phyloP scores from a whole-genome alignment of 306 rosid genomes.

The Pachyrhizus erosus region DNA sequence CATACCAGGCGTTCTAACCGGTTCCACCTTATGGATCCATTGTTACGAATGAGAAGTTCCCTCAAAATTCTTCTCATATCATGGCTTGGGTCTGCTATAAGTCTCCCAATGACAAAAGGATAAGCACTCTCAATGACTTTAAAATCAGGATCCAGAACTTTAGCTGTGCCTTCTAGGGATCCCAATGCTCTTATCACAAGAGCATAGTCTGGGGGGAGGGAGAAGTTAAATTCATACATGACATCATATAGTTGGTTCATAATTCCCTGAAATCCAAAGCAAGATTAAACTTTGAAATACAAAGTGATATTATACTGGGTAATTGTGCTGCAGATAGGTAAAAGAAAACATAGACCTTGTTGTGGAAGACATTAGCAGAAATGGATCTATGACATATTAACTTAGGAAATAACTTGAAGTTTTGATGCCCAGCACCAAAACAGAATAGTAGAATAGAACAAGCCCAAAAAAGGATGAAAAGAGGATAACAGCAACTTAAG shows the following conservation, averaged over 20 bases:
- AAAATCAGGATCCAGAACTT: slow-evolving; percentile 88
- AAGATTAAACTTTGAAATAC: slow-evolving; percentile 31
- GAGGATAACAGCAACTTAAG: slow-evolving; percentile 1
- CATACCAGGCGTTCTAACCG: slow-evolving; percentile 92
- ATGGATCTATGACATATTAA: slow-evolving; percentile 29
- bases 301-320: slow-evolving; percentile 12
- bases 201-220: slow-evolving; percentile 98
- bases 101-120: slow-evolving; percentile 94
- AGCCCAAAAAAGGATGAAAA: not conserved
- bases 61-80: slow-evolving; percentile 97
- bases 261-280: slow-evolving; percentile 80
- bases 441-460: not conserved
- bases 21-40: slow-evolving; percentile 96
- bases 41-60: slow-evolving; percentile 80
- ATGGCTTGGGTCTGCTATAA: slow-evolving; percentile 90
- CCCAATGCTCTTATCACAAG: slow-evolving; percentile 94
- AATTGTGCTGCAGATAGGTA: slow-evolving; percentile 29
- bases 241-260: slow-evolving; percentile 83
- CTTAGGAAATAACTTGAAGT: slow-evolving; percentile 18
- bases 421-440: slow-evolving; percentile 35
- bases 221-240: slow-evolving; percentile 90
- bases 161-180: slow-evolving; percentile 97
- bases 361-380: slow-evolving; percentile 15
- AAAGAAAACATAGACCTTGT: not conserved
- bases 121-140: slow-evolving; percentile 93